Evolutionary conservation across 352 stramenopile genomes (phyloP).

Genomic region (Thalassiosira livingstoniorum): DNA sequence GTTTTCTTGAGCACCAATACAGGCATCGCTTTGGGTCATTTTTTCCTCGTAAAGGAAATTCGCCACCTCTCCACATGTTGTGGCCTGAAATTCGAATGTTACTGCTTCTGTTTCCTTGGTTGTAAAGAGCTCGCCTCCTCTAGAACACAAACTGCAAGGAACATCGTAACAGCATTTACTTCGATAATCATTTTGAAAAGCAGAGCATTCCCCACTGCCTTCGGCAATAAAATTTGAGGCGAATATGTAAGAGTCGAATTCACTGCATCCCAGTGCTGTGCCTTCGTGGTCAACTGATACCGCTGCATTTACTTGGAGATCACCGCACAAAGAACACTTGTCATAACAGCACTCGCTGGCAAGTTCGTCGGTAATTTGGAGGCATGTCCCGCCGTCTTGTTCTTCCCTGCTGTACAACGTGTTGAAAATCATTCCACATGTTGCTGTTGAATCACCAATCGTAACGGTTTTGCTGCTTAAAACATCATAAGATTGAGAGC

Average conservation of each 20-base stretch:
- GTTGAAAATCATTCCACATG: slow-evolving; percentile 67
- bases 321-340: slow-evolving; percentile 62
- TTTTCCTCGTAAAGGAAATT: slow-evolving; percentile 60
- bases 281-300: slow-evolving; percentile 56
- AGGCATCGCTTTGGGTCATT: slow-evolving; percentile 66
- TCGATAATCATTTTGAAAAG: slow-evolving; percentile 57
- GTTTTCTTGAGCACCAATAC: slow-evolving; percentile 61
- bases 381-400: slow-evolving; percentile 57
- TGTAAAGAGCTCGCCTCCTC: slow-evolving; percentile 47
- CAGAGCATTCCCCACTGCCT: slow-evolving; percentile 50
- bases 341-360: slow-evolving; percentile 60
- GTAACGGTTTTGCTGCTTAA: slow-evolving; percentile 50
- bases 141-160: slow-evolving; percentile 62
- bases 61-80: slow-evolving; percentile 57
- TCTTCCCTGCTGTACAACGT: slow-evolving; percentile 65
- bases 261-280: slow-evolving; percentile 59
- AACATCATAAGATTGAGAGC: slow-evolving; percentile 48
- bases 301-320: slow-evolving; percentile 55
- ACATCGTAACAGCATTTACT: slow-evolving; percentile 65
- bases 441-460: slow-evolving; percentile 52
- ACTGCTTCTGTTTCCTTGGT: slow-evolving; percentile 54
- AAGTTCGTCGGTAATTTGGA: slow-evolving; percentile 54
- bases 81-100: slow-evolving; percentile 48
- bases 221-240: slow-evolving; percentile 55
- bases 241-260: slow-evolving; percentile 72